These are phyloP conservation scores for Orbilia quercus DNA, from an alignment of 2,329 filamentous ascomycete species.

Conservation along the genomic window DNA sequence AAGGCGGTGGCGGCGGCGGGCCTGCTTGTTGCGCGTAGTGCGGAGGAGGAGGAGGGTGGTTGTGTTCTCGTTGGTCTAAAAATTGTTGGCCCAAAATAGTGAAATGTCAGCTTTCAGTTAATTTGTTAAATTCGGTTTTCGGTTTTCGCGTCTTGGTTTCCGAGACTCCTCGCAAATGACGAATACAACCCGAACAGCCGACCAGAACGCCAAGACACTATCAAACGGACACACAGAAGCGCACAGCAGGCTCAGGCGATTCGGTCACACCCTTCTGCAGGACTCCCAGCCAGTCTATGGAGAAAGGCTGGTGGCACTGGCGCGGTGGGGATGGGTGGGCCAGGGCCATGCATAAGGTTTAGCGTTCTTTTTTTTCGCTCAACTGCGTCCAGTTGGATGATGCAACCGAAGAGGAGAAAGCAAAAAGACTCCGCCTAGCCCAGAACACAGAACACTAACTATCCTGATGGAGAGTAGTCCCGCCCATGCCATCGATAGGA, in stretches of 20 bases:
- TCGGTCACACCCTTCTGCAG: slow-evolving; percentile 32
- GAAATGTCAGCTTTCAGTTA: slow-evolving; percentile 12
- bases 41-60: slow-evolving; percentile 34
- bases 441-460: slow-evolving; percentile 32
- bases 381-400: slow-evolving; percentile 56
- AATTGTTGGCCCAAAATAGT: slow-evolving; percentile 26
- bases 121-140: background rate
- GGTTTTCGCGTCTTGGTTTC: slow-evolving; percentile 37
- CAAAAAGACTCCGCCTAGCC: slow-evolving; percentile 49
- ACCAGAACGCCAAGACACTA: slow-evolving; percentile 34
- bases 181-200: slow-evolving; percentile 51
- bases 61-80: slow-evolving; percentile 22
- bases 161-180: slow-evolving; percentile 44
- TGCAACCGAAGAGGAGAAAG: slow-evolving; percentile 56
- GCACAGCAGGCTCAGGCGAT: slow-evolving; percentile 33
- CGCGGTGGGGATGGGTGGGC: slow-evolving; percentile 17
- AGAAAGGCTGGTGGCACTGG: slow-evolving; percentile 23
- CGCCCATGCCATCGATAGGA: slow-evolving; percentile 16
- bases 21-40: slow-evolving; percentile 44
- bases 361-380: slow-evolving; percentile 54
- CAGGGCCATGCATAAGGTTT: slow-evolving; percentile 57
- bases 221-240: slow-evolving; percentile 50
- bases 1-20: slow-evolving; percentile 34
- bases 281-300: slow-evolving; percentile 10
- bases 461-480: slow-evolving; percentile 13